Evolutionary conservation across 1,284 basidiomycete genomes (phyloP), one percentile per base, ranked within the genome.

Genomic region (Ceratobasidium sp.): DNA sequence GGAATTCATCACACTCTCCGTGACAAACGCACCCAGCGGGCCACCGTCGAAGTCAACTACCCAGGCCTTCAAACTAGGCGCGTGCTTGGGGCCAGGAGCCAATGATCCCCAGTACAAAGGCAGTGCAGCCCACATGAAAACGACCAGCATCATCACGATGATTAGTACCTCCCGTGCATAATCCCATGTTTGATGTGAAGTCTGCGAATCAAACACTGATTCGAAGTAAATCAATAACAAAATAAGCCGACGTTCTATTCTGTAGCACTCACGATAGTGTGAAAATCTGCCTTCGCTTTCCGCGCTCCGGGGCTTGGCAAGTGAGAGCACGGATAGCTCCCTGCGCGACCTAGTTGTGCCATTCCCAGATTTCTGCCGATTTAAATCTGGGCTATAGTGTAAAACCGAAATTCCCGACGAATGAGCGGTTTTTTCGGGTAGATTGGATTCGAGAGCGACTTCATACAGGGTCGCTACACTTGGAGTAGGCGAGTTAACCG

Each of bases 11-110:
- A 83, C 78, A 11, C 81, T 79, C 6, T 76, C 65, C 47, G 77
- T 78, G 19, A 87, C 77, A 0, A 79, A 79, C 22, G 80, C 75
- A 6, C 86, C 86, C 47, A 88, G 79, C 4, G 79, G 79, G 0
- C 81, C 82, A 27, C 82, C 83, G 77, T 87, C 87, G 45, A 84
- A 82, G 79, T 87, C 83, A 73, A 87, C 82, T 57, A 86, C 82
- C 78, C 84, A 84, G 0, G 84, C 83, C 8, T 82, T 82, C 24
- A 87, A 81, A 59, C 83, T 53, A 15, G 76, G 74, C 17, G 69
- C 63, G 33, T 72, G 60, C 4, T 50, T 44, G 7, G 45, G 29
- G 11, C 33, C 50, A n/a, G 65, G 77, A 9, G 76, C 72, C n/a
- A 77, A 57, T 0, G 76, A 77, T 24, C 76, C 76, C 60, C 63